Base-by-base conservation (phyloP, 192 early-diverging fungal genomes). In the Rhizophlyctis rosea region DNA sequence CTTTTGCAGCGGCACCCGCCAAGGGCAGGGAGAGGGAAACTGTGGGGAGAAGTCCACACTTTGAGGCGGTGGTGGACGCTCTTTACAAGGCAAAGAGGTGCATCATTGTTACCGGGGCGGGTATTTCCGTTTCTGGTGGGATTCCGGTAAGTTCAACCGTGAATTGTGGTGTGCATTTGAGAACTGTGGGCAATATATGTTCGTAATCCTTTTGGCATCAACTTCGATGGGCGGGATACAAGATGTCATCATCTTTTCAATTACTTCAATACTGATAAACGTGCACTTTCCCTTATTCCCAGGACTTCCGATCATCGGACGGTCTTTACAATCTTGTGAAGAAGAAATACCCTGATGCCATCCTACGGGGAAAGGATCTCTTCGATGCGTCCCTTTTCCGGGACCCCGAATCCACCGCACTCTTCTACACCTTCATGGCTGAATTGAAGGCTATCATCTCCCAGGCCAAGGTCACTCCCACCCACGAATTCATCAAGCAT, bases 261-360 rank as follows among this genome's bases (percentile, higher is more conserved):
- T n/a, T n/a, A n/a, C n/a, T n/a, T n/a, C n/a, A n/a, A n/a, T n/a
- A n/a, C n/a, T n/a, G n/a, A n/a, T n/a, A n/a, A n/a, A n/a, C n/a
- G n/a, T n/a, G n/a, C n/a, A n/a, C n/a, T n/a, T n/a, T n/a, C n/a
- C n/a, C n/a, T n/a, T n/a, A n/a, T n/a, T n/a, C n/a, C 9, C 64
- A 91, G 91, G 92, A 92, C 75, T 92, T 92, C 66, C 87, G 90
- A 28, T 91, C 90, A 7, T 67, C 79, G 11, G 82, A 89, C 57
- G 93, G 93, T 33, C 77, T 95, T n/a, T 95, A 92, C 77, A 87
- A 86, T 57, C 75, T 91, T 13, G 84, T 95, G 30, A 91, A 91
- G 65, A 77, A 77, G 51, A 76, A 82, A 53, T 90, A 89, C 70
- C 90, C 91, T 13, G 65, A 76, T 9, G 75, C 76, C 5, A 82